Base-by-base conservation (phyloP, 306 rosid species). In the Inga oerstediana region DNA sequence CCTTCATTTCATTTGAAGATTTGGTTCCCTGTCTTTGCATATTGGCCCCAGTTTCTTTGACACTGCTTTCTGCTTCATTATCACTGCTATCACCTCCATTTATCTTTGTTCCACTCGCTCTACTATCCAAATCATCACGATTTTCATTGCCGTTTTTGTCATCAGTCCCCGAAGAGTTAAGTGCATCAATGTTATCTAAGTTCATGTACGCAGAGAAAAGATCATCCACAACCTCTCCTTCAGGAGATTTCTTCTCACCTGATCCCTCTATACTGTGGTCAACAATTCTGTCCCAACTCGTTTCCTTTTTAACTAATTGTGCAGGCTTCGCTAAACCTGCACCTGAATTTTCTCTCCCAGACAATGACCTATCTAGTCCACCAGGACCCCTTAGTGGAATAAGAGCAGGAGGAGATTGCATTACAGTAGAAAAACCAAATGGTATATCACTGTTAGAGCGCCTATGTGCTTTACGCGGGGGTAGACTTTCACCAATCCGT, bases 61-160 rank as follows among this genome's bases (percentile, higher is more conserved):
- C 89, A 58, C 96, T 93, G 67, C 99, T 93, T 54, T 95, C 99
- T 7, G 94, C 97, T 85, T 95, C 99, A 74, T 92, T 93, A 39
- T 93, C 99, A 80, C 99, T 95, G 43, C 97, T 93, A 78, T 95
- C 98, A 80, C 91, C 95, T 34, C 98, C 96, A 81, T 88, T 94
- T 3, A 95, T 91, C 85, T 93, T 95, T 0, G 92, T 89, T 54
- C 96, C 99, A 56, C 98, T 95, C 4, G 97, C 99, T 73, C 97
- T 88, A 80, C 99, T 95, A 85, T 95, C 98, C 96, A 95, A 88
- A 87, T 95, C 99, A 82, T 93, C 98, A 0, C 94, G 94, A 91
- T 86, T 95, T 78, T 92, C 95, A 8, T 45, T 76, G 2, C 85
- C 92, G 32, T 89, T 95, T 83, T 93, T 95, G 48, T 93, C 97